Base-by-base conservation (phyloP, 1,139 yeast species). In the Pneumocystis sp. region DNA sequence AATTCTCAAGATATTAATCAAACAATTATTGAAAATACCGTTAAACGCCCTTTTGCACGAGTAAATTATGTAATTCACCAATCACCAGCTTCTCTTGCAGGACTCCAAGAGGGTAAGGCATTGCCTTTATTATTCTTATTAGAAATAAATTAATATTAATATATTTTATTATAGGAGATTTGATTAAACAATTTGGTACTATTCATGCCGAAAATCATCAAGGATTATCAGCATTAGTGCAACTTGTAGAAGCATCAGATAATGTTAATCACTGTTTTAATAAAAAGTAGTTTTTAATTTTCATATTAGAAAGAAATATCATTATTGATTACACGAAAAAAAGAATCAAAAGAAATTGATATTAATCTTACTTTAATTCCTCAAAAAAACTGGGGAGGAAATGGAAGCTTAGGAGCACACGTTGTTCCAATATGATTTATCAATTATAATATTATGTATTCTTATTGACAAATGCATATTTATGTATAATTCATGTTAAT, bases 331-430 rank as follows among this genome's bases (percentile, higher is more conserved):
- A 57, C 42, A 10, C 42, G 59, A 19, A 60, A 65, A 29, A 57
- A 64, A 25, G 40, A 39, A 4, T 60, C 67, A 12, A 37, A 39
- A n/a, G 63, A 64, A 59, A 60, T 64, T 29, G 67, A 68, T 40
- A 63, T 69, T 31, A 60, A 62, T n/a, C 66, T 61, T 19, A 64
- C 69, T 3, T 74, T 89, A 64, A 75, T 72, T 1, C 95, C 96
- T 0, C 75, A 81, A 1, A 74, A 76, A 12, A 73, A 77, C 15
- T 88, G 96, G 95, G 79, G 78, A 44, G 95, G 95, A 7, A 76
- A 79, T 42, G 95, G 96, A 1, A 73, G 85, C 37, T 76, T 89
- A 40, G 96, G 96, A 1, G 87, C 95, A 72, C 83, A 83, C 67
- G 73, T 85, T 59, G 76, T 79, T 39, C 85, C 85, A 25, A 67